Evolutionary conservation across 768 basidiomycete genomes (phyloP).

Genomic region (Collybiopsis luxurians): DNA sequence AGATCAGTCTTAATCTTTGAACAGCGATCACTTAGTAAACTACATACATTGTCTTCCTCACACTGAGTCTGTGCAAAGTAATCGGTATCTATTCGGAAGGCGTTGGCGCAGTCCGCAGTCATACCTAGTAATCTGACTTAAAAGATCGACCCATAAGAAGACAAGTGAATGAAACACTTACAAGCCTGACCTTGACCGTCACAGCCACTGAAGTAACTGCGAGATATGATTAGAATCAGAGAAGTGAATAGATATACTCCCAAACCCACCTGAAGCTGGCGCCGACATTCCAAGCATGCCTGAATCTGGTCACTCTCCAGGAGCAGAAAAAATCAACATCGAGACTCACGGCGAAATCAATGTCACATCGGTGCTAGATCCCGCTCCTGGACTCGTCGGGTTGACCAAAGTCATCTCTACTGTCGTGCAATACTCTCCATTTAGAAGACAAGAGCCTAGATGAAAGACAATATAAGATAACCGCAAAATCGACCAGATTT

Average conservation of each 20-base stretch:
- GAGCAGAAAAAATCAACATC: not conserved
- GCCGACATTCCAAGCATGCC: constrained; percentile 37
- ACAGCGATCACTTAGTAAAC: no score
- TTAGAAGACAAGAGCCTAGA: constrained; percentile 32
- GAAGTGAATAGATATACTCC: no score
- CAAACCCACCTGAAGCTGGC: constrained; percentile 34
- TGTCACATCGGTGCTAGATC: constrained; percentile 34
- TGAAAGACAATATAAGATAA: not conserved
- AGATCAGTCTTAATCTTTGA: no score
- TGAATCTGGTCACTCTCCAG: constrained; percentile 15
- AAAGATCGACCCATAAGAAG: not conserved
- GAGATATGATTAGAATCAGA: not conserved
- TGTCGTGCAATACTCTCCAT: constrained; percentile 37
- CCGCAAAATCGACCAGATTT: no score
- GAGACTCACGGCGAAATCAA: constrained; percentile 38
- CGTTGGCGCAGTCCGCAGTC: constrained; percentile 29
- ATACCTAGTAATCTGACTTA: constrained; percentile 25
- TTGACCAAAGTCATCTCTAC: constrained; percentile 36
- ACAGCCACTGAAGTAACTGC: constrained; percentile 41
- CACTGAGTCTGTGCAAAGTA: constrained; percentile 37
- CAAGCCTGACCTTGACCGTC: constrained; percentile 41
- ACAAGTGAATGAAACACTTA: constrained; percentile 16
- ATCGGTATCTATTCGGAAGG: constrained; percentile 34
- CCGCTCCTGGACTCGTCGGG: constrained; percentile 25
- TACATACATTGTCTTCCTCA: constrained; percentile 32